phyloP scores from a whole-genome alignment of 2,329 filamentous ascomycete species.

The Fusarium sp. region DNA sequence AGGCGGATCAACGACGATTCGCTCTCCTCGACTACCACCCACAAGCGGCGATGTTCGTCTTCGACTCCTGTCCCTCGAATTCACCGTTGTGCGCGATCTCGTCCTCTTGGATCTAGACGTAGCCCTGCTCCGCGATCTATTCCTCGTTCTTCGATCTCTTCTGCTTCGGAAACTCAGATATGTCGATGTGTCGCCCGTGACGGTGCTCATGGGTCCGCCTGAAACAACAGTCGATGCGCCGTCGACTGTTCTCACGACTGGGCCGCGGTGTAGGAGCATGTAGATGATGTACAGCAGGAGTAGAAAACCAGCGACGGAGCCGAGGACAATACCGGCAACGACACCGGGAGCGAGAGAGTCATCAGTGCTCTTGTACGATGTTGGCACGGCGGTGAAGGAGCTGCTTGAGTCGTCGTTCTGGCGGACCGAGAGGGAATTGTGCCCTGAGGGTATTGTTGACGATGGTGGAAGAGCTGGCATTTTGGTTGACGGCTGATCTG shows the following conservation, averaged over 20 bases:
- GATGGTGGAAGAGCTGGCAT: slow-evolving; percentile 31
- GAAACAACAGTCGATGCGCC: slow-evolving; percentile 22
- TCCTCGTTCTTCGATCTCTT: slow-evolving; percentile 24
- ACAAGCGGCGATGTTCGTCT: slow-evolving; percentile 34
- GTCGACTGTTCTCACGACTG: slow-evolving; percentile 42
- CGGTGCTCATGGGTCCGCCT: slow-evolving; percentile 31
- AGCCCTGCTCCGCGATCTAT: slow-evolving; percentile 21
- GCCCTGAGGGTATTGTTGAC: slow-evolving; percentile 17
- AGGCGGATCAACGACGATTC: slow-evolving; percentile 43
- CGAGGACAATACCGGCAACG: slow-evolving; percentile 56
- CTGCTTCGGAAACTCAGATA: slow-evolving; percentile 36
- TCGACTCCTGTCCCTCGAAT: slow-evolving; percentile 28
- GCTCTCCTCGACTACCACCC: slow-evolving; percentile 17
- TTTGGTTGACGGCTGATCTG: background rate
- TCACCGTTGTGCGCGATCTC: slow-evolving; percentile 36
- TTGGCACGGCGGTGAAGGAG: slow-evolving; percentile 47
- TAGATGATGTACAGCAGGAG: slow-evolving; percentile 63
- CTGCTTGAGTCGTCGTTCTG: slow-evolving; percentile 28
- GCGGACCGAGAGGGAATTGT: slow-evolving; percentile 32
- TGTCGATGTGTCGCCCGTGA: slow-evolving; percentile 33
- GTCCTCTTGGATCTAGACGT: slow-evolving; percentile 29
- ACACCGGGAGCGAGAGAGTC: slow-evolving; percentile 55
- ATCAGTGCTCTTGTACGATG: slow-evolving; percentile 46
- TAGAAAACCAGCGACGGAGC: slow-evolving; percentile 60
- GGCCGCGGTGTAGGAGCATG: slow-evolving; percentile 56